Conservation (phyloP, 140 eudicot genomes). For the Ambrosia hybrid region DNA sequence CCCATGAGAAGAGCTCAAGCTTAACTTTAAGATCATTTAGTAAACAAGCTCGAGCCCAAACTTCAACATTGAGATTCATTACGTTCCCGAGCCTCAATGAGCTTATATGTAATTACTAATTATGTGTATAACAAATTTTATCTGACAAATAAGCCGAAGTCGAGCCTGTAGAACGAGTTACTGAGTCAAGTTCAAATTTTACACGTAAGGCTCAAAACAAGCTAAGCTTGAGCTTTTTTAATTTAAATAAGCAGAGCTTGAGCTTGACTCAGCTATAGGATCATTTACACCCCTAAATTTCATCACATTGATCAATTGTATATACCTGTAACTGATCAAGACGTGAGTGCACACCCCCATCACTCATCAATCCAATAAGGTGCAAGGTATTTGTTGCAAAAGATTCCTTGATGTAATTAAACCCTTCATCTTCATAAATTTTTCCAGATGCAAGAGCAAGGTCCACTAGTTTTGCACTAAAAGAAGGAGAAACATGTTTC, state of each 20-base stretch:
- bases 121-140: background rate
- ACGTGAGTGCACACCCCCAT: too few relatives aligned
- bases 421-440: constrained; percentile 80
- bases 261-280: background rate
- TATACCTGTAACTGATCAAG: constrained; percentile 84
- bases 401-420: constrained; percentile 67
- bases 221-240: background rate
- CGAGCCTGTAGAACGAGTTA: background rate
- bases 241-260: too few relatives aligned
- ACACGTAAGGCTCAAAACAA: constrained; percentile 9
- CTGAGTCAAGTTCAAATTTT: background rate
- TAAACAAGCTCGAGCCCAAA: background rate
- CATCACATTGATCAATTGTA: background rate
- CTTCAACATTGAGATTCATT: background rate
- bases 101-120: background rate
- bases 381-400: too few relatives aligned
- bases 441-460: constrained; percentile 82
- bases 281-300: background rate
- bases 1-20: background rate
- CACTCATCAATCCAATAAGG: too few relatives aligned
- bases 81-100: background rate
- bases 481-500: background rate
- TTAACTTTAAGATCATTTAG: background rate
- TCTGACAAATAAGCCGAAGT: background rate
- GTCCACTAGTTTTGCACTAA: constrained; percentile 87